Percentiles rank a stretch among this genome's conserved stretches.
phyloP scores from a whole-genome alignment of 768 basidiomycete species.

The Chlorophyllum brunneum region DNA sequence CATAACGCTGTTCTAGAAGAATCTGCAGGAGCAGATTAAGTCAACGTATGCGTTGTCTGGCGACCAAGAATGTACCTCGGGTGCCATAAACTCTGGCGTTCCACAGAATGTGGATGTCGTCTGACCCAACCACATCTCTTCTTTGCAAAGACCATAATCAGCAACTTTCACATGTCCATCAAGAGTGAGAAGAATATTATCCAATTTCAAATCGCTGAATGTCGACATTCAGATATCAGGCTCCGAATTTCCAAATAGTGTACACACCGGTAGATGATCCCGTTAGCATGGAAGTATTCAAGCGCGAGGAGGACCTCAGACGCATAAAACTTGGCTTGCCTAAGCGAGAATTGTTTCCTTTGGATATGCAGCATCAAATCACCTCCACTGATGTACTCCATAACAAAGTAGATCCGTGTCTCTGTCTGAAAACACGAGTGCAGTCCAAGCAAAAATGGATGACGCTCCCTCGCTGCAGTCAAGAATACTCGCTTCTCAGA shows the following conservation, averaged over 20 bases:
- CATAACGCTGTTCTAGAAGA: slow-evolving; percentile 97
- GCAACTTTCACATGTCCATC: slow-evolving; percentile 99
- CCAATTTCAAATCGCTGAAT: slow-evolving; percentile 89
- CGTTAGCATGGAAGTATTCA: slow-evolving; percentile 97
- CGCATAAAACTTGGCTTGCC: slow-evolving; percentile 99
- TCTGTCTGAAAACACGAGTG: slow-evolving; percentile 99
- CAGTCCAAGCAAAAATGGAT: slow-evolving; percentile 94
- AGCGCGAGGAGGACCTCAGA: slow-evolving; percentile 93
- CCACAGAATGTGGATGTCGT: slow-evolving; percentile 99
- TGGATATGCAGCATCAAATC: slow-evolving; percentile 99
- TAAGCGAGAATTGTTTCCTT: slow-evolving; percentile 96
- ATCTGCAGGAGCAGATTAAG: slow-evolving; percentile 52
- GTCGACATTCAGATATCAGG: neutral
- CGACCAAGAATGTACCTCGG: slow-evolving; percentile 63
- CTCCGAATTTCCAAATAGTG: neutral
- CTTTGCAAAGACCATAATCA: slow-evolving; percentile 98
- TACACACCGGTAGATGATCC: slow-evolving; percentile 94
- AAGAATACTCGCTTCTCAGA: slow-evolving; percentile 99
- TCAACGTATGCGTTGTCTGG: neutral
- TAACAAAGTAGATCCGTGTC: slow-evolving; percentile 98
- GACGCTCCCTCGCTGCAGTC: slow-evolving; percentile 93
- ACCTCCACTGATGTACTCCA: slow-evolving; percentile 99
- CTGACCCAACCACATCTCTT: slow-evolving; percentile 96
- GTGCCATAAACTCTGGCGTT: slow-evolving; percentile 99
- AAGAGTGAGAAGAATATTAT: slow-evolving; percentile 94